These are phyloP conservation scores for Funneliformis caledonium DNA, from an alignment of 371 early-diverging fungal species.

Conservation along the genomic window DNA sequence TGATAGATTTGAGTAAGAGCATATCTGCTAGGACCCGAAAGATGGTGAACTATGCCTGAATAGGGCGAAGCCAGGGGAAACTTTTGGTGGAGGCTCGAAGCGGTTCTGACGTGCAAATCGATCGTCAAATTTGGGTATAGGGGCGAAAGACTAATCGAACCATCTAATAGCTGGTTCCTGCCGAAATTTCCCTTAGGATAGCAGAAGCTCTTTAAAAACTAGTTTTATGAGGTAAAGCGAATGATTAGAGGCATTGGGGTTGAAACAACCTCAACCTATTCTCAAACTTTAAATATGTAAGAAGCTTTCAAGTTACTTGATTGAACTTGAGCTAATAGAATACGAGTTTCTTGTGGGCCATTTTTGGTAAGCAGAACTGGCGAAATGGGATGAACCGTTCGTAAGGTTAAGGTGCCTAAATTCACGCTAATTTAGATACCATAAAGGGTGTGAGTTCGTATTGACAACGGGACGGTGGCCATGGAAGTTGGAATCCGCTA, in stretches of 20 bases:
- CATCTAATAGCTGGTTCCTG: slow-evolving; percentile 66
- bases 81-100: slow-evolving; percentile 64
- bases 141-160: slow-evolving; percentile 65
- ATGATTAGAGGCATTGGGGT: slow-evolving; percentile 65
- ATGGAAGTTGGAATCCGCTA: slow-evolving; percentile 72
- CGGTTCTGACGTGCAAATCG: slow-evolving; percentile 66
- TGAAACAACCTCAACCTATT: slow-evolving; percentile 62
- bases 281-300: slow-evolving; percentile 71
- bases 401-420: slow-evolving; percentile 68
- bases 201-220: slow-evolving; percentile 54
- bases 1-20: slow-evolving; percentile 57
- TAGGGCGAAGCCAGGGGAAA: slow-evolving; percentile 66
- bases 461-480: slow-evolving; percentile 71
- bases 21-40: slow-evolving; percentile 65
- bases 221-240: slow-evolving; percentile 68
- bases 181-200: slow-evolving; percentile 65
- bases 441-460: slow-evolving; percentile 69
- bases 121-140: slow-evolving; percentile 64
- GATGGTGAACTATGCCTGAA: slow-evolving; percentile 70
- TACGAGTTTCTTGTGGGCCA: slow-evolving; percentile 69
- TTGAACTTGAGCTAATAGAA: slow-evolving; percentile 55
- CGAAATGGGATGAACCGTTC: slow-evolving; percentile 75
- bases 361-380: slow-evolving; percentile 78
- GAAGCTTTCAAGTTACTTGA: slow-evolving; percentile 56
- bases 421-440: slow-evolving; percentile 68